These are phyloP conservation scores for Epichloe gansuensis DNA, from an alignment of 2,329 filamentous ascomycete species.

Conservation along the genomic window DNA sequence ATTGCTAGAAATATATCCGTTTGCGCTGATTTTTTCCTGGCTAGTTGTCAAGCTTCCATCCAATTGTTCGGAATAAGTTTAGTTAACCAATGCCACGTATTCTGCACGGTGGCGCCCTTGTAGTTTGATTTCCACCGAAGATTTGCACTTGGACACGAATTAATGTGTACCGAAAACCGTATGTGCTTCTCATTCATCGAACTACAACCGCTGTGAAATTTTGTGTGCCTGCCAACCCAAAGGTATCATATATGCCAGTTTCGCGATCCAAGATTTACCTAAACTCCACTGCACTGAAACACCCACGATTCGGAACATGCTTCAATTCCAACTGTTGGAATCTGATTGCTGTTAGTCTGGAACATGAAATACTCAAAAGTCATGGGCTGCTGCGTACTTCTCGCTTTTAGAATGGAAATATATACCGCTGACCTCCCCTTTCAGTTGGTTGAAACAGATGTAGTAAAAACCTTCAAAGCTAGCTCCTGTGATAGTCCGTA, in stretches of 20 bases:
- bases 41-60: not conserved
- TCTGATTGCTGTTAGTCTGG: constrained; percentile 29
- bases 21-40: not conserved
- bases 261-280: constrained; percentile 17
- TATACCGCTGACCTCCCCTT: constrained; percentile 78
- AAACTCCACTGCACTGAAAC: constrained; percentile 79
- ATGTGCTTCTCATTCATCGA: not conserved
- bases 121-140: not conserved
- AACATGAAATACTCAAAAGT: not conserved
- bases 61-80: not conserved
- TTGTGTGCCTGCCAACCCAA: not conserved
- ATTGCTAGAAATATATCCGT: not conserved
- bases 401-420: constrained; percentile 98
- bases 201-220: not conserved
- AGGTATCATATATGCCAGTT: not conserved
- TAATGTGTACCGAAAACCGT: not conserved
- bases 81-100: not conserved
- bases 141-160: not conserved
- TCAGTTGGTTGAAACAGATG: constrained; percentile 92
- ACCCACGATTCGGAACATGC: constrained; percentile 74
- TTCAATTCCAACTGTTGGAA: constrained; percentile 89
- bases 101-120: not conserved
- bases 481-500: constrained; percentile 80
- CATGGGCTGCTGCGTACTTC: constrained; percentile 49
- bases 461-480: constrained; percentile 99